Conservation (phyloP, 106 monocot species). For the Hemerocallis citrina region DNA sequence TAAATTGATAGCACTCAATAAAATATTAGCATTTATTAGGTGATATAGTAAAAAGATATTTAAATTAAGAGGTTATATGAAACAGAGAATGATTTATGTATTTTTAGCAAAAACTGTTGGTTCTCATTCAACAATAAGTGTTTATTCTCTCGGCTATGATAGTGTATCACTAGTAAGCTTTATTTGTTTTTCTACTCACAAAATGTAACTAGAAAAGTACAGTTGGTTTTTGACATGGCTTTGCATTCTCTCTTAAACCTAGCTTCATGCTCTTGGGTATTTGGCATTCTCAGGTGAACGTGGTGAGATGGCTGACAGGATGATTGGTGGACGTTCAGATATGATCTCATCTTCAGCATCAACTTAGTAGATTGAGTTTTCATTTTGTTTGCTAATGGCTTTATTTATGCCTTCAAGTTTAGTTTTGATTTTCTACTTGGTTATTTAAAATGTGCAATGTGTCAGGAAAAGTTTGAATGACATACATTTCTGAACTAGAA, state of each 20-base stretch:
- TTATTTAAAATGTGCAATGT: no score
- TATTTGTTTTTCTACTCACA: background rate
- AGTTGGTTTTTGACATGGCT: background rate
- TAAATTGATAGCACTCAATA: no score
- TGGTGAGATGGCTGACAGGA: conserved; percentile 62
- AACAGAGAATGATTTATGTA: no score
- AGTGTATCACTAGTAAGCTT: background rate
- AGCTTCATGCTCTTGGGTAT: background rate
- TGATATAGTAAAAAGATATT: no score
- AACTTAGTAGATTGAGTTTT: background rate
- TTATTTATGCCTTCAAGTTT: no score
- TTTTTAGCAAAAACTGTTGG: no score
- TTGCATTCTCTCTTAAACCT: background rate
- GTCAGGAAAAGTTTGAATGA: no score
- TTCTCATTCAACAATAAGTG: no score
- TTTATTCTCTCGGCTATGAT: background rate
- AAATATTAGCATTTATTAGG: no score
- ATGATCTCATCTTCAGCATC: conserved; percentile 33
- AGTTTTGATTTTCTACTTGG: no score
- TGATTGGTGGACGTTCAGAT: conserved; percentile 61
- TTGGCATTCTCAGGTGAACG: conserved; percentile 41
- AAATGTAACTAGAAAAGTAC: background rate
- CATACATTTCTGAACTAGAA: no score
- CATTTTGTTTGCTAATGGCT: background rate
- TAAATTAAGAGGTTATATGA: no score